Conservation (phyloP, 345 rosid species). For the Laguncularia racemosa region DNA sequence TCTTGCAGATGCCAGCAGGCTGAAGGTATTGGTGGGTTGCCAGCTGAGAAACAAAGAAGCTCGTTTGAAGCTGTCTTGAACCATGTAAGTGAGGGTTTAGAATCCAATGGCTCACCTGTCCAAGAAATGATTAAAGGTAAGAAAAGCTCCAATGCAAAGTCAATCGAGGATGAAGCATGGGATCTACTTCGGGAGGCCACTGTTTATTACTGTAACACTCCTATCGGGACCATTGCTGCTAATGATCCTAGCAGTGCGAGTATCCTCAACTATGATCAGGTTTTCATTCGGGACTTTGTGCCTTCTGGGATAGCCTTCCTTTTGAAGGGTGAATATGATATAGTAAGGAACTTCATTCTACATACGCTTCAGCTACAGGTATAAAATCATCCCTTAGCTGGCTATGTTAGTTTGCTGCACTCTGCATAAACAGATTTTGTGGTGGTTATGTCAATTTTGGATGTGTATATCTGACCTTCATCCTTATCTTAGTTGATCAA, state of each 20-base stretch:
- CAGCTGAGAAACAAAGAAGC: constrained; percentile 29
- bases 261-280: constrained; percentile 80
- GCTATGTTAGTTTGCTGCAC: too few species aligned
- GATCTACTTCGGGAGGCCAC: constrained; percentile 55
- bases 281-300: constrained; percentile 88
- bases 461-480: too few species aligned
- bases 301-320: constrained; percentile 94
- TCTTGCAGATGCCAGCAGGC: constrained; percentile 48
- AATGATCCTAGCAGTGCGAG: constrained; percentile 63
- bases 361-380: constrained; percentile 97
- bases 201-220: constrained; percentile 78
- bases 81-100: constrained; percentile 21
- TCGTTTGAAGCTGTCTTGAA: constrained; percentile 23
- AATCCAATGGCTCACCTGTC: constrained; percentile 23
- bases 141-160: constrained; percentile 15
- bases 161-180: constrained; percentile 90
- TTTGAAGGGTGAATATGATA: constrained; percentile 86
- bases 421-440: too few species aligned
- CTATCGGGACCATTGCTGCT: constrained; percentile 93
- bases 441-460: too few species aligned
- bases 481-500: too few species aligned
- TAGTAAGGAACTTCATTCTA: constrained; percentile 81
- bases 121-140: constrained; percentile 14
- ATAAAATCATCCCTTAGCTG: constrained; percentile 6
- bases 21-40: constrained; percentile 29